These are phyloP conservation scores for Euphorbia lathyris DNA, from an alignment of 345 rosid genomes.

Conservation along the genomic window DNA sequence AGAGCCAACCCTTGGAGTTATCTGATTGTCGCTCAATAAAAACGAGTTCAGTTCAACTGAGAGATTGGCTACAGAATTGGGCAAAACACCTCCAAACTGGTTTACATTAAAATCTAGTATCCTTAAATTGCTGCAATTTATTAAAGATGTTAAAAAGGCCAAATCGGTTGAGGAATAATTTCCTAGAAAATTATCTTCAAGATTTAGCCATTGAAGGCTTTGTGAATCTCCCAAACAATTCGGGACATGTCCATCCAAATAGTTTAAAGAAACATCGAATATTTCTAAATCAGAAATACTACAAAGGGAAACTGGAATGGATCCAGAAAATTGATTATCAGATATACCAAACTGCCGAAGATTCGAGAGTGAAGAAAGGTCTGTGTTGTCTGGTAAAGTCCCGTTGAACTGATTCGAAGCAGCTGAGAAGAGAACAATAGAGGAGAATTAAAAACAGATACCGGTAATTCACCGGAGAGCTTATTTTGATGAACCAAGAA, in stretches of 20 bases:
- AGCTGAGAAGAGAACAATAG: too few relatives aligned
- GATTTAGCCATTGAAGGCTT: not conserved
- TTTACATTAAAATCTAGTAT: not conserved
- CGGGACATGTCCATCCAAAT: not conserved
- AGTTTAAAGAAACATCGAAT: not conserved
- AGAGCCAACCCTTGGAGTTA: not conserved
- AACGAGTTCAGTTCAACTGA: not conserved
- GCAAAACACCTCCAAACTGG: constrained; percentile 17
- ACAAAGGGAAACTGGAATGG: not conserved
- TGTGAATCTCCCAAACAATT: not conserved
- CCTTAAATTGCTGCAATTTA: constrained; percentile 12
- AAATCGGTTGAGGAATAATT: constrained; percentile 4
- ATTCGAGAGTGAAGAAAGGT: too few relatives aligned
- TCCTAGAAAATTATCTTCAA: constrained; percentile 6
- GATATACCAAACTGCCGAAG: too few relatives aligned
- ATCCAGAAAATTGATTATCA: constrained; percentile 30
- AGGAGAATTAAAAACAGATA: too few relatives aligned
- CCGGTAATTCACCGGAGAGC: too few relatives aligned
- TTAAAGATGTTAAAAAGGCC: constrained; percentile 18
- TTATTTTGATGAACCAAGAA: too few relatives aligned
- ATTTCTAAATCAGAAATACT: not conserved
- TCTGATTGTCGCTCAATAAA: not conserved
- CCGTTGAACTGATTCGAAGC: too few relatives aligned
- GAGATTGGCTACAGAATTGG: constrained; percentile 17
- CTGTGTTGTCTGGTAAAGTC: too few relatives aligned